Evolutionary conservation across 2,329 filamentous ascomycete genomes (phyloP).

Genomic region (Oidium heveae): DNA sequence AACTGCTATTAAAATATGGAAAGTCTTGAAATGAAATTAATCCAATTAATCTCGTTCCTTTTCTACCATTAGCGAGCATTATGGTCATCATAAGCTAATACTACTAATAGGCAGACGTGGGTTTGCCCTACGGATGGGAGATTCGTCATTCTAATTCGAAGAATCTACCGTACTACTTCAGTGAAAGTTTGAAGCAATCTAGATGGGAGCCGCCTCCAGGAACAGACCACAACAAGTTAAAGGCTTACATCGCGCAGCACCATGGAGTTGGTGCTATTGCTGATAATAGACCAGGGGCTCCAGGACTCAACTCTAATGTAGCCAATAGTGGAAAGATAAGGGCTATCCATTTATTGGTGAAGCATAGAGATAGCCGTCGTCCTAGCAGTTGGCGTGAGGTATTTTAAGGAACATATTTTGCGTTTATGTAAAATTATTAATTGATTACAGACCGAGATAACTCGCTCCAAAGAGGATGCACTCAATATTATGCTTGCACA

Average conservation of each 20-base stretch:
- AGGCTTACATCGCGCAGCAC: slow-evolving; percentile 86
- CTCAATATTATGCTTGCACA: slow-evolving; percentile 49
- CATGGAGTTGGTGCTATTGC: slow-evolving; percentile 29
- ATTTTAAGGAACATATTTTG: slow-evolving; percentile 6
- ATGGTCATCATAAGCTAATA: neutral
- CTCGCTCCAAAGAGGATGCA: slow-evolving; percentile 69
- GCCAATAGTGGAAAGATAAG: slow-evolving; percentile 62
- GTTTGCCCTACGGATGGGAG: slow-evolving; percentile 74
- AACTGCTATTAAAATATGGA: too few species aligned
- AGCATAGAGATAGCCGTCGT: slow-evolving; percentile 69
- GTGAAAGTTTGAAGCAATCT: slow-evolving; percentile 60
- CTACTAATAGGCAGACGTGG: slow-evolving; percentile 35
- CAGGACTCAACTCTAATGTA: slow-evolving; percentile 10
- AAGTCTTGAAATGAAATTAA: too few species aligned
- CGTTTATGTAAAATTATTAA: slow-evolving; percentile 1
- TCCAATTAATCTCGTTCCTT: too few species aligned
- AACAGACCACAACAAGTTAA: slow-evolving; percentile 78
- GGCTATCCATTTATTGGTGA: slow-evolving; percentile 75
- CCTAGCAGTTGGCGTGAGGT: slow-evolving; percentile 81
- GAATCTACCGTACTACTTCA: slow-evolving; percentile 98
- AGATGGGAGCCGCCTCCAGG: slow-evolving; percentile 81
- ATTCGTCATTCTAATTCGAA: slow-evolving; percentile 96
- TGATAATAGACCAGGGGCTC: slow-evolving; percentile 14
- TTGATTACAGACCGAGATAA: slow-evolving; percentile 40
- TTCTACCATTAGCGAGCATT: too few species aligned